Base-by-base conservation (phyloP, 2,329 filamentous ascomycete species). In the Neonectria magnoliae region DNA sequence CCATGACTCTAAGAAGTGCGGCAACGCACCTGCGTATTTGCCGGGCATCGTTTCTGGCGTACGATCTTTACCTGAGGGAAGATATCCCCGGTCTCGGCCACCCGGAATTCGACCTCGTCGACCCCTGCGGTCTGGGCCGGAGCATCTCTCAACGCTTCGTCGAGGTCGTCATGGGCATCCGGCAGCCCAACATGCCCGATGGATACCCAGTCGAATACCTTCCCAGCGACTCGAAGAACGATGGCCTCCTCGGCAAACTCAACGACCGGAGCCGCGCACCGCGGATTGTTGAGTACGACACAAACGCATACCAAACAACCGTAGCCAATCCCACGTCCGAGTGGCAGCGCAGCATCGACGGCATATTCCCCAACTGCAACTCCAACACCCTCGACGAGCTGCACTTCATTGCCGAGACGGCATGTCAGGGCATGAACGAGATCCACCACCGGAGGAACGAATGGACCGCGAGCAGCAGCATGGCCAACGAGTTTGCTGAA, bases 141-240 rank as follows among this genome's bases (percentile, higher is more conserved):
- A 76, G 74, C 60, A 59, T 84, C 20, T 80, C 81, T 22, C 80
- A 83, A 70, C 81, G 82, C 53, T 84, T 84, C 63, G 81, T 84
- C 58, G 82, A 84, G 66, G 80, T 83, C 4, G 79, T 78, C 36
- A 77, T 72, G 64, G 82, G 82, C 29, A 70, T 81, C 36, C 66
- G 72, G 50, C 82, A 84, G 62, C 80, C 81, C 16, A 67, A 72
- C 22, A 68, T 72, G 18, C 70, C 76, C 1, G 71, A 73, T 2
- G 78, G 79, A 22, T 71, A 77, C 7, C 68, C 75, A 1, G 72
- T 81, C 7, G 73, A 76, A 33, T 82, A 80, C 62, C 66, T 78
- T 16, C 77, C 78, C 2, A 67, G 62, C 11, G 71, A 77, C 50
- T 42, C 69, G 5, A 63, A 62, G 7, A 56, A 74, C 56, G 78